A percentile compares a stretch with the other conserved stretches of the same genome.
Evolutionary conservation across 2,329 filamentous ascomycete species (phyloP).

Genomic region (Pseudogymnoascus sp.): DNA sequence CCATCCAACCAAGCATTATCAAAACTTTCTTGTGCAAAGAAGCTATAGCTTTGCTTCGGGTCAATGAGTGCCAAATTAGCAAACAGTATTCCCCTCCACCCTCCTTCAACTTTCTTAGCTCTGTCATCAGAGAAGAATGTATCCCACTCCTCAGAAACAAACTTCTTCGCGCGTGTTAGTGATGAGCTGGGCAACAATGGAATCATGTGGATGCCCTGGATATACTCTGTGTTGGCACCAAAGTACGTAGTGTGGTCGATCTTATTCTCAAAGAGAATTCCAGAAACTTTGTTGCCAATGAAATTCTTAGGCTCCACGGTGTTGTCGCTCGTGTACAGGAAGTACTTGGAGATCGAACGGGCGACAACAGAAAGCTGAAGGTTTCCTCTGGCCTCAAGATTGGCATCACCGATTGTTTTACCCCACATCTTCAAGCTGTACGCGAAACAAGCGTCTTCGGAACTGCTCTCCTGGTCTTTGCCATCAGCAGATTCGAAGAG

Average conservation of each 20-base stretch:
- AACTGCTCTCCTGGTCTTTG: slow-evolving; percentile 80
- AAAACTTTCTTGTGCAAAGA: slow-evolving; percentile 62
- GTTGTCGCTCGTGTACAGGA: slow-evolving; percentile 67
- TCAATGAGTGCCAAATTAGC: slow-evolving; percentile 75
- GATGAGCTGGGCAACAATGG: slow-evolving; percentile 40
- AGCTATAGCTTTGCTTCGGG: slow-evolving; percentile 58
- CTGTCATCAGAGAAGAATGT: slow-evolving; percentile 64
- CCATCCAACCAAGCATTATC: slow-evolving; percentile 66
- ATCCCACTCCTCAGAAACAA: slow-evolving; percentile 77
- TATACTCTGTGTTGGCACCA: slow-evolving; percentile 60
- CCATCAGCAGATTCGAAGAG: slow-evolving; percentile 63
- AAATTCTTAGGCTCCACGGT: slow-evolving; percentile 65
- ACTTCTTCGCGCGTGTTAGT: slow-evolving; percentile 55
- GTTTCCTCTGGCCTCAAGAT: slow-evolving; percentile 69
- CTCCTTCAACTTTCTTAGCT: slow-evolving; percentile 56
- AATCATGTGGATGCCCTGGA: slow-evolving; percentile 42
- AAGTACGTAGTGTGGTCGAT: slow-evolving; percentile 90
- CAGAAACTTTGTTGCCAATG: slow-evolving; percentile 65
- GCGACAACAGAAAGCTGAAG: slow-evolving; percentile 74
- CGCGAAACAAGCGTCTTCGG: slow-evolving; percentile 79
- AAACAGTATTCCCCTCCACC: slow-evolving; percentile 80
- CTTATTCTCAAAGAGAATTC: slow-evolving; percentile 87
- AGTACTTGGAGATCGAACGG: slow-evolving; percentile 69
- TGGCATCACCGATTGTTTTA: slow-evolving; percentile 59
- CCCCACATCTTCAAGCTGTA: slow-evolving; percentile 97